Evolutionary conservation across 2,329 filamentous ascomycete species (phyloP), one percentile per base, ranked within the genome.

Genomic region (Malbranchea zuffiana): DNA sequence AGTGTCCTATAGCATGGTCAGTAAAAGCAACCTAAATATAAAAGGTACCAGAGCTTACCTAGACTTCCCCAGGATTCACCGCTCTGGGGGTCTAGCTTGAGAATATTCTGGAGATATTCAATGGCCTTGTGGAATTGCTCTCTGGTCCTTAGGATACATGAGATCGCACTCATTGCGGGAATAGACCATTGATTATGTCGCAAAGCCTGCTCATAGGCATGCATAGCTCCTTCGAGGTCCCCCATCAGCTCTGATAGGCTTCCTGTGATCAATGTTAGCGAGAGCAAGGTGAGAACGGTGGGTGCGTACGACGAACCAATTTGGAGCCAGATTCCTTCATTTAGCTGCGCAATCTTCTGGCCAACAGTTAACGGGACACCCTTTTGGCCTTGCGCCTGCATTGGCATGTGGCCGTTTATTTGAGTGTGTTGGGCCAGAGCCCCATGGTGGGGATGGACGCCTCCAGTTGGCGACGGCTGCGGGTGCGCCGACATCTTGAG

Each of bases 11-110:
- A 29, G 19, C 33, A 20, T 12, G n/a, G 17, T 21, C 20, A 20
- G 29, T 8, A n/a, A 25, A 25, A 25, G n/a, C n/a, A n/a, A n/a
- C n/a, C n/a, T n/a, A n/a, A n/a, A 32, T 31, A 35, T 35, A 39
- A 32, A 23, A 8, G 11, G 19, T 4, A 23, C 11, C 31, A 12
- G 7, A 37, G 57, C 74, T 47, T 70, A 90, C 84, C 88, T 19
- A 96, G 70, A 56, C 86, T 94, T 32, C 88, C 88, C 90, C 88
- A 96, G 29, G 90, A 86, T 60, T 96, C 90, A 41, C 90, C 90
- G 55, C 93, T 95, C 48, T 77, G 80, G 23, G 70, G 74, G 47
- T 98, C 90, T 17, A 96, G 69, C 62, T 94, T 92, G 37, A 95
- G 65, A 42, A 96, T 94, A 44, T 80, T 82, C 52, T 90, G 80